Conservation (phyloP, 2,329 filamentous ascomycete genomes). For the Nothophoma quercina region DNA sequence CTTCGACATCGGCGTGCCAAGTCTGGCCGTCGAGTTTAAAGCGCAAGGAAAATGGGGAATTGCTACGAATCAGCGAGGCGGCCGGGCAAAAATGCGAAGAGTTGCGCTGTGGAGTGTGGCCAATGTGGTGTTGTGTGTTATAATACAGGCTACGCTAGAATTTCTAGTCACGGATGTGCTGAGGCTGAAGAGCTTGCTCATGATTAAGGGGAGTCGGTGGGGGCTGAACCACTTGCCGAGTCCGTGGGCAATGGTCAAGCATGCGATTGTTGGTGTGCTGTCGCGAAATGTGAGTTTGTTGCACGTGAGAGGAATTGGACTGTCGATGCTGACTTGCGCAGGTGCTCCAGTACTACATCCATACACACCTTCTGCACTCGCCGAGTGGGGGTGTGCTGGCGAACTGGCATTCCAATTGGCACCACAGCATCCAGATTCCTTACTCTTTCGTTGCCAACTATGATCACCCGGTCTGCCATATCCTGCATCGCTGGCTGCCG, state of each 20-base stretch:
- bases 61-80: constrained; percentile 51
- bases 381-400: constrained; percentile 38
- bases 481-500: constrained; percentile 70
- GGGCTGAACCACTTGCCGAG: constrained; percentile 68
- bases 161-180: constrained; percentile 62
- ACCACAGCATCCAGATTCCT: constrained; percentile 64
- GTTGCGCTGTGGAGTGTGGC: constrained; percentile 62
- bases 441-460: constrained; percentile 71
- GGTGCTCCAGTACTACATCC: constrained; percentile 74
- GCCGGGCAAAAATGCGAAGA: constrained; percentile 54
- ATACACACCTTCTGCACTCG: constrained; percentile 74
- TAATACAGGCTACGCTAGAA: constrained; percentile 65
- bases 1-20: constrained; percentile 76
- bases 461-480: constrained; percentile 71
- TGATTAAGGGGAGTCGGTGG: constrained; percentile 65
- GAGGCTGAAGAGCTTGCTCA: constrained; percentile 63
- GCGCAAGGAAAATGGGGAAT: constrained; percentile 64
- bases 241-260: constrained; percentile 67
- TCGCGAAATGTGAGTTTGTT: constrained; percentile 65
- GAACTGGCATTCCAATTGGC: constrained; percentile 61
- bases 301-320: not conserved
- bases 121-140: constrained; percentile 64
- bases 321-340: constrained; percentile 39
- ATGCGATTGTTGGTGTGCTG: constrained; percentile 61
- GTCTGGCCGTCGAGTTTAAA: constrained; percentile 73